A percentile compares a stretch with the other conserved stretches of the same genome.
Conservation (phyloP, 257 asterid species). For the Anisodus acutangulus region DNA sequence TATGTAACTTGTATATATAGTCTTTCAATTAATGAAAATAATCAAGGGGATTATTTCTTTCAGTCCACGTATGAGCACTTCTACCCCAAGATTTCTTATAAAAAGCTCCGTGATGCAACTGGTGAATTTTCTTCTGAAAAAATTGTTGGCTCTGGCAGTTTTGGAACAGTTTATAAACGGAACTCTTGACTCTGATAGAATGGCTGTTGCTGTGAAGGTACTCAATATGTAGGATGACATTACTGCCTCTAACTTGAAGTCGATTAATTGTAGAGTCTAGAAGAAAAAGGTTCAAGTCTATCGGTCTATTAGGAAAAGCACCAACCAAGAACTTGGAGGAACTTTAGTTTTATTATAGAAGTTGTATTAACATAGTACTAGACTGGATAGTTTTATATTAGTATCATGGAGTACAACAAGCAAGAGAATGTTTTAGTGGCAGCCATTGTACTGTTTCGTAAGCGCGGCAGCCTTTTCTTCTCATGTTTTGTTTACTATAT, state of each 20-base stretch:
- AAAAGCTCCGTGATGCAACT: conserved; percentile 48
- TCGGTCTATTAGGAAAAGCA: not conserved
- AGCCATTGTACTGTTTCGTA: too few relatives aligned
- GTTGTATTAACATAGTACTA: too few relatives aligned
- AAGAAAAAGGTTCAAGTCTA: not conserved
- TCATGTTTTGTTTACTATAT: too few relatives aligned
- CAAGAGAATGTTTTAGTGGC: too few relatives aligned
- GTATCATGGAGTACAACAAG: too few relatives aligned
- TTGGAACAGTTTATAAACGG: conserved; percentile 52
- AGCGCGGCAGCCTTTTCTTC: too few relatives aligned
- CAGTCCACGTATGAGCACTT: not conserved
- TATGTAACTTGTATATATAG: too few relatives aligned
- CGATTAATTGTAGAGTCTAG: not conserved
- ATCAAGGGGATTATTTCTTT: too few relatives aligned
- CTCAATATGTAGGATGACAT: conserved; percentile 41
- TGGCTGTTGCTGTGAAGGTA: conserved; percentile 51
- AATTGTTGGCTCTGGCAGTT: conserved; percentile 51
- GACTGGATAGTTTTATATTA: too few relatives aligned
- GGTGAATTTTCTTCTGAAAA: conserved; percentile 43
- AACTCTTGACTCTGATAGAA: conserved; percentile 40
- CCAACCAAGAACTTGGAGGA: conserved; percentile 14
- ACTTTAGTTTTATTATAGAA: not conserved
- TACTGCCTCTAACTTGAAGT: not conserved
- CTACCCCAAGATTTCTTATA: conserved; percentile 44
- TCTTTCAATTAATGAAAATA: too few relatives aligned